Evolutionary conservation across 139 green algal genomes (phyloP), one percentile per base, ranked within the genome.

Genomic region (Chlamydomonas schloesseri): DNA sequence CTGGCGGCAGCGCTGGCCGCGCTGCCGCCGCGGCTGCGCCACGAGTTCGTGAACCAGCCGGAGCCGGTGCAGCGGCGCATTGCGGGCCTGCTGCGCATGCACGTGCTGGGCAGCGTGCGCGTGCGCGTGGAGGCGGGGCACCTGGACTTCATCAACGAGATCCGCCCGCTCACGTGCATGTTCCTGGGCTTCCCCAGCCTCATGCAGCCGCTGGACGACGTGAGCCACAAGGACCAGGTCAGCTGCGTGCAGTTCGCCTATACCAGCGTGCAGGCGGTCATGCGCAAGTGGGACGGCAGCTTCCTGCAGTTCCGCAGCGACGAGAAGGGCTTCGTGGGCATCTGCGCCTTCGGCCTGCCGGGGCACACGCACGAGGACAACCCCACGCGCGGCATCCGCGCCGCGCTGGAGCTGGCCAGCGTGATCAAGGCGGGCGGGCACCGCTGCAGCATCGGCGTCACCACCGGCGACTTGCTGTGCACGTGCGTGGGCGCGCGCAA

Each of bases 141-240:
- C 78, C 73, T 93, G 23, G 94, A 96, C 73, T 97, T 94, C 73
- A 92, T 97, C 31, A 97, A 95, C 73, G 95, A 98, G 91, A 92
- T 97, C 84, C 88, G 95, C 15, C 84, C 92, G 10, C 91, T 94
- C 57, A 97, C 95, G 0, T 89, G 93, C n/a, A 89, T 98, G 14
- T 98, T 98, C 88, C 81, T 98, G n/a, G 96, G 96, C n/a, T 97
- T 98, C 73, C 96, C 95, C 9, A 93, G 73, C 23, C 89, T 98
- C 34, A 83, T 87, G 71, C 71, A 86, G 47, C 87, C 73, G 14
- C 37, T 76, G 21, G 78, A 90, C 17, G 57, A 67, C 29, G 83
- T 84, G 21, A 36, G 36, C 0, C 81, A 86, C 37, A 29, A 67
- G 34, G 84, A 90, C 53, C 79, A 90, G 64, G 73, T 95, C 37